These are phyloP conservation scores for Aspergillus sp. DNA, from an alignment of 2,329 filamentous ascomycete species.

Conservation along the genomic window DNA sequence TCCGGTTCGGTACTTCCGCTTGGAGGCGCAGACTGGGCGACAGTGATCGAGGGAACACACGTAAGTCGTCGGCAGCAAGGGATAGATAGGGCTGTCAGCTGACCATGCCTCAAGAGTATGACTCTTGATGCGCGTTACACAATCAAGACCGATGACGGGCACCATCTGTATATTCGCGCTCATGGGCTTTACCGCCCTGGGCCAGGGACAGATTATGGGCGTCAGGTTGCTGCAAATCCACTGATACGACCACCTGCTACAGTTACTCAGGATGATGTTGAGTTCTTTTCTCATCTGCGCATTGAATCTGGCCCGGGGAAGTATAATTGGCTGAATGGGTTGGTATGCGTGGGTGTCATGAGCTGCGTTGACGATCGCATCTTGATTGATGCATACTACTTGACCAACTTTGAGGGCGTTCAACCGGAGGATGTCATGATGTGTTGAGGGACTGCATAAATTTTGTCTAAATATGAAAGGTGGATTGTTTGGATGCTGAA, in stretches of 20 bases:
- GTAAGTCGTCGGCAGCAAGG: conserved; percentile 2
- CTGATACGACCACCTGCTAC: conserved; percentile 11
- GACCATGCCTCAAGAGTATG: conserved; percentile 15
- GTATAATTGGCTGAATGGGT: conserved; percentile 26
- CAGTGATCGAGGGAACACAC: conserved; percentile 22
- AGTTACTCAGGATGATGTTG: conserved; percentile 21
- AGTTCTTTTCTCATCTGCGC: conserved; percentile 25
- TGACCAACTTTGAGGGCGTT: conserved; percentile 20
- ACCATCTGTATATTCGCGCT: conserved; percentile 22
- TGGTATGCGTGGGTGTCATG: conserved; percentile 24
- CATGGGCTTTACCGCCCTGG: conserved; percentile 24
- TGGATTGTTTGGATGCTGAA: no score
- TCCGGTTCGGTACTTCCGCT: conserved; percentile 18
- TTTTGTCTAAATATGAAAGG: no score
- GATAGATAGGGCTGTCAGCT: not conserved
- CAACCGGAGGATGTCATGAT: conserved; percentile 20
- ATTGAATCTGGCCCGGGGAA: conserved; percentile 19
- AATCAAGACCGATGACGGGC: conserved; percentile 17
- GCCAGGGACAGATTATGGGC: conserved; percentile 21
- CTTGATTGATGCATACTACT: conserved; percentile 23
- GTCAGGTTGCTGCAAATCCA: conserved; percentile 16
- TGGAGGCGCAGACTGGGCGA: conserved; percentile 23
- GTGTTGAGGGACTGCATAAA: conserved; percentile 1
- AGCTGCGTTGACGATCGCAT: conserved; percentile 19
- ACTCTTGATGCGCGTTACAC: conserved; percentile 23